Percentiles rank a stretch among this genome's conserved stretches.
Evolutionary conservation across 2,329 filamentous ascomycete genomes (phyloP).

Genomic region (Davidsoniella neocaledoniae): DNA sequence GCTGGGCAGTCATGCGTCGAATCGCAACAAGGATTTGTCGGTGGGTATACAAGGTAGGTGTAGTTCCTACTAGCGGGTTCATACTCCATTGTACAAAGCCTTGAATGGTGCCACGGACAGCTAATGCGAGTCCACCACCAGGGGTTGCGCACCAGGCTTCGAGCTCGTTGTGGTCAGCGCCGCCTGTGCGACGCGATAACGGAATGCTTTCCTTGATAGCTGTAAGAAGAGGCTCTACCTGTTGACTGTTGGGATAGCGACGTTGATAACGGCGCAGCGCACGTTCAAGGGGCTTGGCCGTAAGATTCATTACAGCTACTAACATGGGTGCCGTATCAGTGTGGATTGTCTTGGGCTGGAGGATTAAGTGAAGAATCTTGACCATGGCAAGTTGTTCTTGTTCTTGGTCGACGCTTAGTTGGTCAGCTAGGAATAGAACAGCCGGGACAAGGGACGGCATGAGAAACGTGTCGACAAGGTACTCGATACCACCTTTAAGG

Average conservation of each 20-base stretch:
- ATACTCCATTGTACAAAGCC: constrained; percentile 50
- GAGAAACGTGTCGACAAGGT: constrained; percentile 64
- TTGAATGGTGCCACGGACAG: constrained; percentile 44
- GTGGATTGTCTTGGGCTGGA: constrained; percentile 54
- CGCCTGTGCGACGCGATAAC: constrained; percentile 43
- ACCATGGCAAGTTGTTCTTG: constrained; percentile 52
- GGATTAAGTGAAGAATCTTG: constrained; percentile 53
- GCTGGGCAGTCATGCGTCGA: constrained; percentile 16
- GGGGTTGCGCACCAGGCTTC: constrained; percentile 46
- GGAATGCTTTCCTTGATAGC: constrained; percentile 43
- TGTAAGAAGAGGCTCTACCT: constrained; percentile 53
- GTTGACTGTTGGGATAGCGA: constrained; percentile 48
- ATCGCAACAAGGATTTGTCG: constrained; percentile 45
- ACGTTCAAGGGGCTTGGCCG: constrained; percentile 51
- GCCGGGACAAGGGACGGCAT: constrained; percentile 63
- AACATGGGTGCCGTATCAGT: constrained; percentile 57
- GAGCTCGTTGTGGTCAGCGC: constrained; percentile 47
- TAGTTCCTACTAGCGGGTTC: constrained; percentile 34
- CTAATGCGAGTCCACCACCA: constrained; percentile 37
- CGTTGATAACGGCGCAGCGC: constrained; percentile 50
- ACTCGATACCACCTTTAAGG: constrained; percentile 59
- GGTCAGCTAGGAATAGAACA: constrained; percentile 52
- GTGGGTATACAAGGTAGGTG: constrained; percentile 54
- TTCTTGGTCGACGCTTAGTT: constrained; percentile 48
- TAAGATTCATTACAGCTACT: constrained; percentile 51